Conservation (phyloP, 2,329 filamentous ascomycete genomes). For the Dactylellina leptospora region DNA sequence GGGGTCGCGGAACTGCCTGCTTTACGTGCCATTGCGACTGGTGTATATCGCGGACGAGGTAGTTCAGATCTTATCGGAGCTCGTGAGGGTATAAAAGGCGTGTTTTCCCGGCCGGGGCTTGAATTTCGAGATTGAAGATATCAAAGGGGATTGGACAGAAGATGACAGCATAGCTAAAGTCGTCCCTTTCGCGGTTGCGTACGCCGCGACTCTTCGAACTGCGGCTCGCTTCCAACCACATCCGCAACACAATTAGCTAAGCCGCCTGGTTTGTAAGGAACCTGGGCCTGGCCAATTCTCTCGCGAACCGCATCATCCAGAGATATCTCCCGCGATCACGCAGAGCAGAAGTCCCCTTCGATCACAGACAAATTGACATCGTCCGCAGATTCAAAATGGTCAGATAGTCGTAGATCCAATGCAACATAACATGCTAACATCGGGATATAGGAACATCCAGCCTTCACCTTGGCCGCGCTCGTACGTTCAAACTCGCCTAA, state of each 20-base stretch:
- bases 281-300: neutral
- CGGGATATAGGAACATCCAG: constrained; percentile 41
- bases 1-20: constrained; percentile 31
- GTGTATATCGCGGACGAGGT: neutral
- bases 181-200: constrained; percentile 43
- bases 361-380: neutral
- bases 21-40: constrained; percentile 51
- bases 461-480: constrained; percentile 48
- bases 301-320: constrained; percentile 6
- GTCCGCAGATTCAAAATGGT: constrained; percentile 29
- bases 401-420: too few species aligned
- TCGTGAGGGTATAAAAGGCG: neutral
- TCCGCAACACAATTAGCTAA: constrained; percentile 51
- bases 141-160: constrained; percentile 33
- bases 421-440: too few species aligned
- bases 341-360: neutral
- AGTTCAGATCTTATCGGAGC: constrained; percentile 2
- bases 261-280: constrained; percentile 28
- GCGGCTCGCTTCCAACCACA: constrained; percentile 35
- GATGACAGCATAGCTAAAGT: constrained; percentile 52
- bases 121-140: constrained; percentile 25
- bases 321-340: neutral
- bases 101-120: constrained; percentile 7
- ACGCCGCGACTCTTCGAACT: too few species aligned
- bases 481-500: constrained; percentile 15